Conservation (phyloP, 2,329 filamentous ascomycete genomes). For the Septoria linicola region DNA sequence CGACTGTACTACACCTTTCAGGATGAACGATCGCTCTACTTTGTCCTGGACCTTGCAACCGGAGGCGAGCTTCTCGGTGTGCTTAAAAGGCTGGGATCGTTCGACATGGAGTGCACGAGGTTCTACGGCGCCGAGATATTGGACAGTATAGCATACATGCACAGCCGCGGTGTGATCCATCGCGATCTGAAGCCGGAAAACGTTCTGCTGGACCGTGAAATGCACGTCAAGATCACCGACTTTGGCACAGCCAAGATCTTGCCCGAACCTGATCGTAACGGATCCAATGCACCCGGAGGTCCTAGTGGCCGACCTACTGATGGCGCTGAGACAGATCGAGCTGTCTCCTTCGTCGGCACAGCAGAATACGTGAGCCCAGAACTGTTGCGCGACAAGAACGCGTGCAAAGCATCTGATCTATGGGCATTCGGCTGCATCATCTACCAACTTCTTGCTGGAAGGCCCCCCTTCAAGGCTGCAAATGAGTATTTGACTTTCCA, state of each 20-base stretch:
- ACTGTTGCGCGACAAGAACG: conserved; percentile 92
- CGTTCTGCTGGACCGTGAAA: conserved; percentile 87
- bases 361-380: conserved; percentile 98
- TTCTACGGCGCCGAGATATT: conserved; percentile 97
- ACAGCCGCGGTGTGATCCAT: conserved; percentile 91
- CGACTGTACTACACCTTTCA: conserved; percentile 98
- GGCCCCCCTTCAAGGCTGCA: conserved; percentile 91
- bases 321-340: conserved; percentile 65
- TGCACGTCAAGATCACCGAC: conserved; percentile 98
- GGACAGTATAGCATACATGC: conserved; percentile 97
- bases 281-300: conserved; percentile 27
- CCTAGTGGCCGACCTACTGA: conserved; percentile 53
- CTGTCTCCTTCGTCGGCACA: conserved; percentile 94
- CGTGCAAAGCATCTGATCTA: conserved; percentile 94
- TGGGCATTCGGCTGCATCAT: conserved; percentile 99
- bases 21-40: conserved; percentile 93
- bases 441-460: conserved; percentile 91
- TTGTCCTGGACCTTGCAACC: conserved; percentile 89
- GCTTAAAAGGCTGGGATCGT: conserved; percentile 89
- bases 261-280: conserved; percentile 50
- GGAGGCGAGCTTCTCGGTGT: conserved; percentile 90
- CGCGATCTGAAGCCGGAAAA: conserved; percentile 97
- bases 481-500: conserved; percentile 98
- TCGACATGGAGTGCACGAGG: conserved; percentile 88
- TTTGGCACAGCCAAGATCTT: conserved; percentile 98